Base-by-base conservation (phyloP, 192 early-diverging fungal genomes). In the Backusella sp. region DNA sequence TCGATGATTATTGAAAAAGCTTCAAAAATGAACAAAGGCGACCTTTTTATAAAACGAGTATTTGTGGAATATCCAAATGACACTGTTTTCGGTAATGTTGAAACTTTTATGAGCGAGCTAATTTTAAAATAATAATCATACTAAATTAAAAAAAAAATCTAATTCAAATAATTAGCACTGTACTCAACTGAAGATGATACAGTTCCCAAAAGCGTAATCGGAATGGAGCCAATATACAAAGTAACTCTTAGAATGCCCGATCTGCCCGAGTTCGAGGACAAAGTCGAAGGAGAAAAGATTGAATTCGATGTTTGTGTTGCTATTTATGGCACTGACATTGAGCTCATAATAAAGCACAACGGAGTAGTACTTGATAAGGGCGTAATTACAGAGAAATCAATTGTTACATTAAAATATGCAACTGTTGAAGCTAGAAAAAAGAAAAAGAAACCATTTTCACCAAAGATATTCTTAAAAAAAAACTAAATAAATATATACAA, bases 181-280 rank as follows among this genome's bases (percentile, higher is more conserved):
- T 62, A 62, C 26, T 23, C 56, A 14, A 62, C 56, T 9, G 56
- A 62, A 62, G 23, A 26, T 26, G 56, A 59, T 59, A 12, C 21
- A 62, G 21, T 62, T 1, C 56, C 56, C 4, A 62, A 62, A 26
- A 62, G 11, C 26, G 26, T 62, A 12, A 11, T n/a, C 4, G 56
- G 56, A 14, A 62, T 62, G 56, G 56, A 62, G n/a, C 56, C 56
- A 62, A 62, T 62, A 62, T 62, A 62, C 56, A 62, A 62, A 28
- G 56, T 28, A 12, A 62, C 56, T 4, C 4, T 62, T 9, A 28
- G 11, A 4, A 62, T 62, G 56, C 53, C 53, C 7, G 53, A 59
- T 23, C 21, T 62, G 26, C 53, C 53, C 2, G 53, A 59, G 21
- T 11, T 59, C 6, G 53, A 59, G 26, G 53, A 26, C 2, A 59